Evolutionary conservation across 2,329 filamentous ascomycete species (phyloP), one percentile per base, ranked within the genome.

Genomic region (Conoideocrella luteorostrata): DNA sequence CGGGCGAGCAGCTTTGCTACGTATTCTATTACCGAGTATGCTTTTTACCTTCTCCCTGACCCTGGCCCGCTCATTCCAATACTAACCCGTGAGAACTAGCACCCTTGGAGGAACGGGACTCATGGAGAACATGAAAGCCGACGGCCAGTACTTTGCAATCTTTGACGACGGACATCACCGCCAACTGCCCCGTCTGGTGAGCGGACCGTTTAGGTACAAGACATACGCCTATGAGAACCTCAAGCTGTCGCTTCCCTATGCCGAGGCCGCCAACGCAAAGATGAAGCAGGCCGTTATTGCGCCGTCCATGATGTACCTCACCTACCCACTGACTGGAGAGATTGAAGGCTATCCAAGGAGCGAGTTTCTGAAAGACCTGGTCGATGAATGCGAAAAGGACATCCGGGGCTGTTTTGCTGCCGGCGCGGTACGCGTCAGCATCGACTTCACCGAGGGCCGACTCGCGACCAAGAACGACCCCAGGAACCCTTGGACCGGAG

Each of bases 381-480:
- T 49, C 2, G 12, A 42, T 22, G 47, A 49, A 32, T 49, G 47
- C 30, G 45, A 44, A 15, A 49, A 49, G 23, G 47, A 49, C 12
- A 47, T 49, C 17, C 39, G 47, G 6, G 47, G 45, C 17, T 47
- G 45, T 21, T 49, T 49, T 18, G 39, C 20, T 13, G 22, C 45
- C 13, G 47, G 47, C 22, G 47, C 47, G 7, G 39, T 39, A n/a
- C 24, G 47, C 20, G 45, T 49, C 13, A 44, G 41, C 13, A 45
- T 49, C 33, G 45, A 49, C 24, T 49, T 49, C 24, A 49, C 47
- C n/a, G 47, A 49, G 24, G 47, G 47, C 9, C 38, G 47, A 4
- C 41, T 49, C 10, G 47, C 45, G n/a, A 20, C 41, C 5, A 49
- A 42, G 11, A 32, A 44, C 7, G 45, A 47, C 11, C 33, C 38